Base-by-base conservation (phyloP, 176 grass and related monocot genomes). In the Aegilops umbellulata region DNA sequence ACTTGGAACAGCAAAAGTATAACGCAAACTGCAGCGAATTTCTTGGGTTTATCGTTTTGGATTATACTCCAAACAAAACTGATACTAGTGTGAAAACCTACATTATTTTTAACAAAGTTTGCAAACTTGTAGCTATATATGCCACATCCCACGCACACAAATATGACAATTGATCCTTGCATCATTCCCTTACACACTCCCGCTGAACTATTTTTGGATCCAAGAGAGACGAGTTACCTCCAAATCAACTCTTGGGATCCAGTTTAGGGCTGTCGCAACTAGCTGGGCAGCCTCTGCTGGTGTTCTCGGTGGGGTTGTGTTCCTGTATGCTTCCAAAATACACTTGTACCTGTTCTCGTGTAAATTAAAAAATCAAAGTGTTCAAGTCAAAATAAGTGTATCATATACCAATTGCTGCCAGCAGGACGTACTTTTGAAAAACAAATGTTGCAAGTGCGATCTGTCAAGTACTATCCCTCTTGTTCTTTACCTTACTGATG, bases 261-360 rank as follows among this genome's bases (percentile, higher is more conserved):
- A 25, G 41, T 46, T 34, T n/a, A 84, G 60, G 12, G 82, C 71
- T 35, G 26, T 76, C 20, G 83, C 77, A 65, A 86, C 68, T 71
- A 90, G 65, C 7, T 19, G 65, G 12, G 77, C 42, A 75, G 83
- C 88, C 30, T 90, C 83, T 75, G 49, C 57, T 15, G 23, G 12
- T 20, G 83, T 90, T 76, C 7, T 76, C 7, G 83, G 88, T 85
- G 60, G 44, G 4, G 77, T 7, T 35, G 24, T 31, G 44, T 46
- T 47, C 25, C 58, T 90, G 51, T 85, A 86, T 64, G 76, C 77
- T 30, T 79, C 68, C 31, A 68, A 67, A 15, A 86, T 74, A 55
- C 46, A 47, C 31, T 55, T 24, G 34, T 88, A 88, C 86, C 86
- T 67, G 17, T 60, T 76, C 9, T 68, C 11, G 10, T 34, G 25